Evolutionary conservation across 2,329 filamentous ascomycete species (phyloP), one percentile per base, ranked within the genome.

Genomic region (Polychaeton citri): DNA sequence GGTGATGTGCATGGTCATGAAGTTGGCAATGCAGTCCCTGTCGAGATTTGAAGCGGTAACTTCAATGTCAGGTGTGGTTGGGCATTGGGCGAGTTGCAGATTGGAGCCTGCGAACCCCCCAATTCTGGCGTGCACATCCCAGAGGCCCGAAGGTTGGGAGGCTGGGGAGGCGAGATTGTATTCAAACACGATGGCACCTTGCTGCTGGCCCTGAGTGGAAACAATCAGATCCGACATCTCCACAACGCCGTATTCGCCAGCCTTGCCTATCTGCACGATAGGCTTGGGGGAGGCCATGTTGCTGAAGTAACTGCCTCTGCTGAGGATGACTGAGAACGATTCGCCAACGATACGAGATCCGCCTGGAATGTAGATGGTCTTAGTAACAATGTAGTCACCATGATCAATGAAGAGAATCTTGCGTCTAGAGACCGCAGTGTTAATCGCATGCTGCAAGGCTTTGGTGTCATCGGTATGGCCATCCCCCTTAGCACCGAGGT

Each of bases 321-420:
- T 76, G 36, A 71, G 64, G 42, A 76, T 68, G 55, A 75, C 64
- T 2, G 67, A 63, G 45, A 68, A 67, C 2, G 64, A 65, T 46
- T 81, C 74, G 10, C 77, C 77, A 2, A 76, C 65, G 38, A 81
- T 72, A 43, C 65, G 70, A 8, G 68, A 63, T 9, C 64, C 63
- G 1, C 53, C 45, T 38, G 81, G 81, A 6, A 87, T 69, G 46
- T 72, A 71, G 55, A 87, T 63, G 1, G 81, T 87, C 31, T 30
- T 39, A 30, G 72, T 76, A 46, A 87, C 64, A 37, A 81, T 57
- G 55, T 87, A 85, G 34, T 77, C 71, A 37, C 82, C 82, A 50
- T 80, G 76, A 51, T 84, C 79, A 46, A 88, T 79, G 61, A 77
- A 87, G 39, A 83, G 69, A 43, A 88, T 59, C 47, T 80, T 69